Conservation (phyloP, 148 eudicot genomes). For the Salicornia ramosissima region DNA sequence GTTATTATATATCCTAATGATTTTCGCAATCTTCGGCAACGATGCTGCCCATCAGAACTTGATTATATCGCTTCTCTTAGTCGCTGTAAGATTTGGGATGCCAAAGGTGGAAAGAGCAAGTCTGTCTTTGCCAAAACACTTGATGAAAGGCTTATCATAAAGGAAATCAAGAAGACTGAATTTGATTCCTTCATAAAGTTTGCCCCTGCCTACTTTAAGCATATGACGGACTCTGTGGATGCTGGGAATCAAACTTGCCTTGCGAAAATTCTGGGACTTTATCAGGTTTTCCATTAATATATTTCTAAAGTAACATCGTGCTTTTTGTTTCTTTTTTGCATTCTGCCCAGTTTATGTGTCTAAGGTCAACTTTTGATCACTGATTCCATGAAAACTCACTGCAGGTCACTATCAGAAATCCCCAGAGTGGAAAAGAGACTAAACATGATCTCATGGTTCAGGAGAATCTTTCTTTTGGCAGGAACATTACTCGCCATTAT, state of each 20-base stretch:
- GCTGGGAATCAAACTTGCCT: conserved; percentile 87
- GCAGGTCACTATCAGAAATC: conserved; percentile 60
- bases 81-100: conserved; percentile 91
- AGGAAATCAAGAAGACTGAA: conserved; percentile 87
- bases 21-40: conserved; percentile 58
- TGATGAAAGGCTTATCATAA: conserved; percentile 81
- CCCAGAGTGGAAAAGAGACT: conserved; percentile 61
- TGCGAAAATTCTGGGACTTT: conserved; percentile 86
- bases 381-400: conserved; percentile 6
- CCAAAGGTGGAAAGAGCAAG: conserved; percentile 98
- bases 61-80: conserved; percentile 87
- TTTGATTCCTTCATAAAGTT: conserved; percentile 72
- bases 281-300: conserved; percentile 53
- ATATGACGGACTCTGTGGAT: conserved; percentile 66
- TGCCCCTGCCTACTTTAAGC: conserved; percentile 56
- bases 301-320: neutral
- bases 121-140: conserved; percentile 83
- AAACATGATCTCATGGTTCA: conserved; percentile 85
- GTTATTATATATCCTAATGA: conserved; percentile 59
- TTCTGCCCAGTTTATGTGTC: neutral
- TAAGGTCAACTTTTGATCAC: conserved; percentile 3
- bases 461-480: conserved; percentile 86
- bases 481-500: conserved; percentile 61
- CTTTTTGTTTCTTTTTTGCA: neutral
- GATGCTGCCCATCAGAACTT: conserved; percentile 77